Percentiles rank a stretch among this genome's conserved stretches.
Conservation (phyloP, 1,284 basidiomycete species). For the Cerrena zonata region DNA sequence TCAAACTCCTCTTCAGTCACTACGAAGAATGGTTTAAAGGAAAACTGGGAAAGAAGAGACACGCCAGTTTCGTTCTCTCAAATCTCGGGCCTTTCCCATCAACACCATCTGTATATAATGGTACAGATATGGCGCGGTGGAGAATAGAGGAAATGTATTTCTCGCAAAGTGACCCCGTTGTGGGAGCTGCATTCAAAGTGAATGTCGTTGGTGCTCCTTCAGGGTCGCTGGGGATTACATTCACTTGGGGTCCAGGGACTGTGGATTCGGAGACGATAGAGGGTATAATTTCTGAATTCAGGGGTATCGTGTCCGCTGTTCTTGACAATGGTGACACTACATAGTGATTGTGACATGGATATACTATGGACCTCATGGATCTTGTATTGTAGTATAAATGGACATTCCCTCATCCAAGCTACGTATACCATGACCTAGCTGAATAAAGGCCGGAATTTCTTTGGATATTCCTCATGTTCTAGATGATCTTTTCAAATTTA, state of each 20-base stretch:
- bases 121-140: too few species aligned
- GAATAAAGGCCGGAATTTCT: too few species aligned
- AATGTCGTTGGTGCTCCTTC: constrained; percentile 30
- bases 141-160: constrained; percentile 21
- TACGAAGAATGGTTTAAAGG: constrained; percentile 23
- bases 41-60: constrained; percentile 28
- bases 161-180: constrained; percentile 28
- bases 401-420: too few species aligned
- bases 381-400: too few species aligned
- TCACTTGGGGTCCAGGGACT: constrained; percentile 32
- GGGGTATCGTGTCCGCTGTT: not conserved
- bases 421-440: too few species aligned
- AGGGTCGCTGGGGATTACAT: constrained; percentile 29
- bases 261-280: constrained; percentile 28
- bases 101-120: too few species aligned
- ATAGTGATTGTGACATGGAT: too few species aligned
- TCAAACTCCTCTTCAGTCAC: constrained; percentile 26
- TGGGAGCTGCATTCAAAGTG: constrained; percentile 32
- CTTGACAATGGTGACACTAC: too few species aligned
- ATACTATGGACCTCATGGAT: too few species aligned
- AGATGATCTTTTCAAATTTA: too few species aligned
- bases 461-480: too few species aligned
- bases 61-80: constrained; percentile 26
- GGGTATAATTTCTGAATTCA: constrained; percentile 22
- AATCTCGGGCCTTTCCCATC: constrained; percentile 27